Conservation (phyloP, 352 stramenopile genomes). For the Elongisporangium prolatum region DNA sequence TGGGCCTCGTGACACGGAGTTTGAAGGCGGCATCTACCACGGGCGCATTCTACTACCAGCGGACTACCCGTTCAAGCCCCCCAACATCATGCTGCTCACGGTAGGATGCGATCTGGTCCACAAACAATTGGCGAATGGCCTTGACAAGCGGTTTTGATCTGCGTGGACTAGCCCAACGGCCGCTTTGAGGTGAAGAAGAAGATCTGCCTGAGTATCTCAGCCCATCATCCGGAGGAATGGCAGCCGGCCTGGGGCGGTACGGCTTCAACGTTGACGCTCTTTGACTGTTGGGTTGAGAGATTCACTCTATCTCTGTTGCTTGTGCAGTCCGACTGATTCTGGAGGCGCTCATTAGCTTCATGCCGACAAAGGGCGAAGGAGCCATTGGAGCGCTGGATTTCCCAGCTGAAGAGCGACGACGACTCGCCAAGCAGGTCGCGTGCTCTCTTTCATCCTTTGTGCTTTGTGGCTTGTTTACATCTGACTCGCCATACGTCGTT, state of each 20-base stretch:
- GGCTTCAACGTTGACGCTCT: slow-evolving; percentile 4
- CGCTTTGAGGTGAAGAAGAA: slow-evolving; percentile 98
- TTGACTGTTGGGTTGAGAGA: neutral
- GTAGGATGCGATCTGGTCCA: slow-evolving; percentile 15
- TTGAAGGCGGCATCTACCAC: slow-evolving; percentile 97
- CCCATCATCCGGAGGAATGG: slow-evolving; percentile 98
- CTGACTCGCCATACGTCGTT: slow-evolving; percentile 3
- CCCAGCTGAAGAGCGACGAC: slow-evolving; percentile 50
- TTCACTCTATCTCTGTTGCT: neutral
- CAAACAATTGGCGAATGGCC: neutral
- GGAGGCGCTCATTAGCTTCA: slow-evolving; percentile 97
- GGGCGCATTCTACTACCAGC: slow-evolving; percentile 94
- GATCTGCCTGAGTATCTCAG: slow-evolving; percentile 97
- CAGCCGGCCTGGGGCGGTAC: slow-evolving; percentile 87
- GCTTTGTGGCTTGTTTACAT: neutral
- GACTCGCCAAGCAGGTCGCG: slow-evolving; percentile 57
- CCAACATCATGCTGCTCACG: slow-evolving; percentile 97
- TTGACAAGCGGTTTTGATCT: slow-evolving; percentile 6
- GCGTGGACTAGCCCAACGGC: slow-evolving; percentile 79
- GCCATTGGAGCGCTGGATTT: slow-evolving; percentile 83
- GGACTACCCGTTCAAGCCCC: slow-evolving; percentile 96
- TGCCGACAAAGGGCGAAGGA: slow-evolving; percentile 88
- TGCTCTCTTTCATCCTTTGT: neutral
- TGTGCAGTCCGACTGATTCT: slow-evolving; percentile 96
- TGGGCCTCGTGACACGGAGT: slow-evolving; percentile 94